Evolutionary conservation across 1,284 basidiomycete species (phyloP), one percentile per base, ranked within the genome.

Genomic region (Sporisorium scitamineum): DNA sequence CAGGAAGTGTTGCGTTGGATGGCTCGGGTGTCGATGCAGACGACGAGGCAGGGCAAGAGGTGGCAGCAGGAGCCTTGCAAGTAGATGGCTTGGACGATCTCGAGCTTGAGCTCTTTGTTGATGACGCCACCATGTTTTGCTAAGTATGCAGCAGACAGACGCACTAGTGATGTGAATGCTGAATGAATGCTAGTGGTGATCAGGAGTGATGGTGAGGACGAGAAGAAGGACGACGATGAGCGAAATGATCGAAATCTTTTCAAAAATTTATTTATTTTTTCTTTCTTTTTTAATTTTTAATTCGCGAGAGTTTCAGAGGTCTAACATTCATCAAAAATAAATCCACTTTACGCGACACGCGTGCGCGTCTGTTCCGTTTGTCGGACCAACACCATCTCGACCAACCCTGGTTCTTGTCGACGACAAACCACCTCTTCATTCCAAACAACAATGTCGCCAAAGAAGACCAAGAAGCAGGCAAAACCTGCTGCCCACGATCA

Each of bases 321-420:
- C 53, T 66, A 60, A 60, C 64, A 66, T 2, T 0, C 44, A 2
- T 5, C 20, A n/a, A n/a, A 51, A 45, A 56, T 27, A 58, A 44
- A 57, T 65, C n/a, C n/a, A n/a, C n/a, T n/a, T 65, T 65, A 70
- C 68, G 68, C 68, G 68, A 54, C 50, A 57, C 61, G 61, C 67
- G 54, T 34, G 42, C n/a, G 27, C 26, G 31, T n/a, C n/a, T n/a
- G 29, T 34, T 24, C 37, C 37, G 20, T 54, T 31, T n/a, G 32
- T 50, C 27, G 24, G 54, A 59, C 60, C 61, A 70, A 70, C 61
- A 70, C 60, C 60, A 31, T 24, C 37, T 2, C 24, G 11, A 32
- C 18, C 27, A n/a, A 11, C 14, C 34, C 20, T 42, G 8, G 31
- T 55, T 45, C 39, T 26, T 44, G 13, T 41, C 41, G 1, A 18